Conservation (phyloP, 75 land plant genomes). For the Picea sitchensis region DNA sequence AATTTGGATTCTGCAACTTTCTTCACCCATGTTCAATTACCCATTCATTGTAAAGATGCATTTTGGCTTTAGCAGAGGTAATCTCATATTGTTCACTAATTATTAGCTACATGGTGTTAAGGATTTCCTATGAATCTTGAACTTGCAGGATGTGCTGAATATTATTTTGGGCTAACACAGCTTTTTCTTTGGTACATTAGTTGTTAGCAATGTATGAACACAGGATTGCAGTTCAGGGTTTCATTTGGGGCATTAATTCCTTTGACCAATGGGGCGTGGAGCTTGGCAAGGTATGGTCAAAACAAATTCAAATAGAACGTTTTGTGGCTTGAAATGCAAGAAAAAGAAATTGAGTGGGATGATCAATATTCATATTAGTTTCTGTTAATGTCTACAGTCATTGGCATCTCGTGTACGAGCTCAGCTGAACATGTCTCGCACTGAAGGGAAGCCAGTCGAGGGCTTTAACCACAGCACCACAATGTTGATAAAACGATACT, state of each 20-base stretch:
- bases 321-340: not conserved
- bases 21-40: not conserved
- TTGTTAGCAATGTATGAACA: conserved; percentile 93
- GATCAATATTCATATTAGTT: not conserved
- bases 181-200: conserved; percentile 31
- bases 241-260: conserved; percentile 98
- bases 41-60: too few relatives aligned
- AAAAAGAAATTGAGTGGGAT: not conserved
- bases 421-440: conserved; percentile 68
- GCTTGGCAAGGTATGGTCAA: conserved; percentile 79
- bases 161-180: conserved; percentile 2
- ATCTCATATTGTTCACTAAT: not conserved
- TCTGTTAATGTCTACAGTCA: conserved; percentile 39
- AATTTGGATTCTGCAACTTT: not conserved
- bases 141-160: not conserved
- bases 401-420: conserved; percentile 80
- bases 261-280: conserved; percentile 99
- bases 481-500: conserved; percentile 57
- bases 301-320: not conserved
- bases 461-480: conserved; percentile 95
- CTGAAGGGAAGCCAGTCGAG: conserved; percentile 52
- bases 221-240: conserved; percentile 94
- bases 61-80: not conserved
- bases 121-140: not conserved
- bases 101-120: not conserved